phyloP scores from a whole-genome alignment of 306 rosid species.

The Cucumis sativus region Cucumber_9930_V3 NC_026660.2:19607501-19608000 shows the following conservation, averaged over 20 bases:
- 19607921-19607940: neutral
- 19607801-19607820: neutral
- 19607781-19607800: neutral
- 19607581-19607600: constrained; percentile 79
- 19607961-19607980: neutral
- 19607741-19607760: neutral
- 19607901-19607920: neutral
- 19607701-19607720: neutral
- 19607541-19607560: constrained; percentile 80
- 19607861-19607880: neutral
- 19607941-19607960: neutral
- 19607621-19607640: constrained; percentile 94
- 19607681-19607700: neutral
- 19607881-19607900: neutral
- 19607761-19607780: neutral
- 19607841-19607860: neutral
- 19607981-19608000: neutral
- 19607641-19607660: constrained; percentile 46
- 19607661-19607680: constrained; percentile 1
- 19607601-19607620: constrained; percentile 82
- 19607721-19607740: neutral
- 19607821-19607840: too few relatives aligned
- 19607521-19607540: neutral
- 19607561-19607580: constrained; percentile 85
- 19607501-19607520: neutral